Base-by-base conservation (phyloP, 2,329 filamentous ascomycete species). In the Talaromyces islandicus region DNA sequence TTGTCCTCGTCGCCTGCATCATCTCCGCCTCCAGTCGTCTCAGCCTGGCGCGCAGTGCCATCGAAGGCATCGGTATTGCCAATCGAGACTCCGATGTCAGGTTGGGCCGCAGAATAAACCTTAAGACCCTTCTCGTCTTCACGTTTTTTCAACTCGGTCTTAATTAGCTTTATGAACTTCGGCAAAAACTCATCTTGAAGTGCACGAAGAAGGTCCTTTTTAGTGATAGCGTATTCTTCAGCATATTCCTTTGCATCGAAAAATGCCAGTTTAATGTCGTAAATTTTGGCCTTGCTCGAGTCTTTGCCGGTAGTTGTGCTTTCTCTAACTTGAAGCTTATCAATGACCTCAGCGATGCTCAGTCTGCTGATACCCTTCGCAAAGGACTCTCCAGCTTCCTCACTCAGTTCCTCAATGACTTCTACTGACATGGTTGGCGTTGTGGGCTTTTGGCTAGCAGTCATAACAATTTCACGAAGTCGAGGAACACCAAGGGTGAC, bases 401-500 rank as follows among this genome's bases (percentile, higher is more conserved):
- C 78, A 1, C 86, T 81, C 38, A 96, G 77, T 67, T 92, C 89
- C 24, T 87, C 80, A 67, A 89, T 89, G 30, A 95, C 81, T 52
- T 89, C 83, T 19, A 97, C 80, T 0, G 90, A 94, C 75, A 77
- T 77, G 7, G 74, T 85, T 1, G 94, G 94, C 0, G 94, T 99
- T 43, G 91, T 90, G 64, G 97, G 97, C 52, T 88, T 85, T 56
- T 87, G 85, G 71, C 90, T 94, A 27, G 94, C 94, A 54, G 94
- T 97, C 94, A 99, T 99, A 65, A 99, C 85, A 68, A 99, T 97
- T 83, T 99, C 94, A 78, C 94, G 85, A 21, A 99, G 83, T 78
- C 94, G 91, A 61, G 94, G 94, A 71, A 99, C 97, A 90, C 94
- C 94, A 21, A 97, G 85, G 0, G 94, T 99, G 71, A 99, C 95